Evolutionary conservation across 1,139 yeast genomes (phyloP), one percentile per base, ranked within the genome.

Genomic region (Oligophagozyma castellii): DNA sequence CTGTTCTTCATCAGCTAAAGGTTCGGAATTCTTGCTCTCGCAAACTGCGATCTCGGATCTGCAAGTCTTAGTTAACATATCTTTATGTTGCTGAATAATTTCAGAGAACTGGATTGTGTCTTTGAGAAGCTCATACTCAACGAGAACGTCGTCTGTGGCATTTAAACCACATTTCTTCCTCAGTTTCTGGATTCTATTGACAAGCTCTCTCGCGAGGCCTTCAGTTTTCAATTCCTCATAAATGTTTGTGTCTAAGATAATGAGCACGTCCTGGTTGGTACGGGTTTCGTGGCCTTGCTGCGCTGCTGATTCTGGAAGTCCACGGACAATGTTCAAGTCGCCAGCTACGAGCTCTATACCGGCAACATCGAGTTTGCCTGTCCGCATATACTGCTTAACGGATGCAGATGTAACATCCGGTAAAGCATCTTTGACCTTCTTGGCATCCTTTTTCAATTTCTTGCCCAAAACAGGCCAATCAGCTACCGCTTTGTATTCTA

Each of bases 401-500:
- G 83, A 84, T 13, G 65, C 79, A 13, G 95, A 78, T 18, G 89
- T 58, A 31, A 92, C 70, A 12, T 54, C 55, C 40, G 96, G 95
- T 44, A 92, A 68, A 15, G 93, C 96, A 51, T 77, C 93, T 67
- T 89, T 89, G 36, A 92, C 98, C 56, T 72, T 78, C 63, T 79
- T 83, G 40, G 81, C 93, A 49, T 86, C 96, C 54, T 75, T 75
- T 71, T 86, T 86, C 57, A 92, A 71, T 59, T 89, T 89, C 69
- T 89, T 89, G 61, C 99, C 99, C 43, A 92, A 70, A 12, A 84
- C 83, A 31, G 96, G 93, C 99, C 99, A 92, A 62, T 92, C 99
- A 27, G 98, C 98, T 55, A 80, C 93, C 28, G 89, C 95, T 37
- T 70, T 72, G 64, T 86, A 89, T 51, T 77, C 80, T 38, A 92